A percentile compares a stretch with the other conserved stretches of the same genome.
Conservation (phyloP, 208 protist species). For the Crithidia fasciculata region DNA sequence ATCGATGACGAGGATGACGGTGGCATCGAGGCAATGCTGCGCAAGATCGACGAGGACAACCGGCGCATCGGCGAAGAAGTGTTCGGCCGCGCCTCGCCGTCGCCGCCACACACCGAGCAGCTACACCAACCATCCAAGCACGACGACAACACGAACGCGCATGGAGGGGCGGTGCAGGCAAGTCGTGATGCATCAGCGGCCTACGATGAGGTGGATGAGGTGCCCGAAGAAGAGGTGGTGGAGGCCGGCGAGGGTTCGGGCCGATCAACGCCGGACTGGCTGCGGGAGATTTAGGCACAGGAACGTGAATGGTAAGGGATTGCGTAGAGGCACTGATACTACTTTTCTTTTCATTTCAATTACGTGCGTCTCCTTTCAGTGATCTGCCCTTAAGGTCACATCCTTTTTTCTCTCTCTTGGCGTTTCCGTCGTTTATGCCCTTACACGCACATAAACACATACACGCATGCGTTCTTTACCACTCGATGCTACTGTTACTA, state of each 20-base stretch:
- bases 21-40: constrained; percentile 34
- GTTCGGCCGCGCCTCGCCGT: neutral
- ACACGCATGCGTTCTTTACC: too few relatives aligned
- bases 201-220: constrained; percentile 22
- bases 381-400: too few relatives aligned
- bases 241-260: constrained; percentile 28
- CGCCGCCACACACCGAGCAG: constrained; percentile 1
- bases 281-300: constrained; percentile 20
- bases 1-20: constrained; percentile 11
- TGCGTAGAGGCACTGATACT: too few relatives aligned
- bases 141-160: neutral
- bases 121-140: neutral
- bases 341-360: too few relatives aligned
- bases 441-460: too few relatives aligned
- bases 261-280: constrained; percentile 46
- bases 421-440: too few relatives aligned
- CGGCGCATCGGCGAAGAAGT: constrained; percentile 17
- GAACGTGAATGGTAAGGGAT: too few relatives aligned
- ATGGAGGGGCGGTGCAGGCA: constrained; percentile 2
- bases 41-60: constrained; percentile 35
- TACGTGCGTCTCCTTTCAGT: too few relatives aligned
- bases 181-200: neutral
- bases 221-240: constrained; percentile 25
- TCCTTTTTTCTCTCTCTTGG: too few relatives aligned
- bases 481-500: too few relatives aligned